A percentile compares a stretch with the other conserved stretches of the same genome.
These are phyloP conservation scores for Sarocladium brachiariae DNA, from an alignment of 2,329 filamentous ascomycete genomes.

Conservation along the genomic window DNA sequence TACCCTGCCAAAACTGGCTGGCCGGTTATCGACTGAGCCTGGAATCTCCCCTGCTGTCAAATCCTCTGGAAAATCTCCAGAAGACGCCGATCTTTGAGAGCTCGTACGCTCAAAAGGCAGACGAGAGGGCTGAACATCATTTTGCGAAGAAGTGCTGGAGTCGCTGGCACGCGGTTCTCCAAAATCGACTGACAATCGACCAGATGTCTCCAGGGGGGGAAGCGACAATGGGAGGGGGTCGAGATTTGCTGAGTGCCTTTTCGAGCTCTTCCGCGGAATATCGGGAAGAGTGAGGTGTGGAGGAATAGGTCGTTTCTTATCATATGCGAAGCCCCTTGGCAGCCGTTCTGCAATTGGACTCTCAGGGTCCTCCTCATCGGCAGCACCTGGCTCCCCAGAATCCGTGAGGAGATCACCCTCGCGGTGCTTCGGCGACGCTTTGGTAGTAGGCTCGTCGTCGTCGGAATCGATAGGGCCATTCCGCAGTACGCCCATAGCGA, in stretches of 20 bases:
- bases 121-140: constrained; percentile 14
- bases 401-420: constrained; percentile 36
- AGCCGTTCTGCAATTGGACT: constrained; percentile 26
- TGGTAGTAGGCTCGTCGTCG: constrained; percentile 33
- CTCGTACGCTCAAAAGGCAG: constrained; percentile 52
- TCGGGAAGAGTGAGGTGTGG: constrained; percentile 38
- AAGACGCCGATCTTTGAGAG: constrained; percentile 46
- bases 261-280: constrained; percentile 69
- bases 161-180: background rate
- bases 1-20: constrained; percentile 50
- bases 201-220: constrained; percentile 3
- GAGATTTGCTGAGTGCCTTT: constrained; percentile 44
- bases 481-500: constrained; percentile 53
- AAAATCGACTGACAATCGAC: constrained; percentile 6
- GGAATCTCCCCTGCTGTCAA: constrained; percentile 26
- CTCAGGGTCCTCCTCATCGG: constrained; percentile 35
- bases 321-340: constrained; percentile 10
- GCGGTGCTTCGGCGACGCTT: constrained; percentile 20
- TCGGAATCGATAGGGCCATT: constrained; percentile 60
- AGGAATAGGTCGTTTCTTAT: constrained; percentile 33
- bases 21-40: constrained; percentile 32
- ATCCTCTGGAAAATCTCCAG: constrained; percentile 39
- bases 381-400: constrained; percentile 39
- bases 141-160: background rate
- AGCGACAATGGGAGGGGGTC: constrained; percentile 29